Percentiles rank a stretch among this genome's conserved stretches.
These are phyloP conservation scores for Chalaropsis thielavioides DNA, from an alignment of 2,329 filamentous ascomycete genomes.

Conservation along the genomic window DNA sequence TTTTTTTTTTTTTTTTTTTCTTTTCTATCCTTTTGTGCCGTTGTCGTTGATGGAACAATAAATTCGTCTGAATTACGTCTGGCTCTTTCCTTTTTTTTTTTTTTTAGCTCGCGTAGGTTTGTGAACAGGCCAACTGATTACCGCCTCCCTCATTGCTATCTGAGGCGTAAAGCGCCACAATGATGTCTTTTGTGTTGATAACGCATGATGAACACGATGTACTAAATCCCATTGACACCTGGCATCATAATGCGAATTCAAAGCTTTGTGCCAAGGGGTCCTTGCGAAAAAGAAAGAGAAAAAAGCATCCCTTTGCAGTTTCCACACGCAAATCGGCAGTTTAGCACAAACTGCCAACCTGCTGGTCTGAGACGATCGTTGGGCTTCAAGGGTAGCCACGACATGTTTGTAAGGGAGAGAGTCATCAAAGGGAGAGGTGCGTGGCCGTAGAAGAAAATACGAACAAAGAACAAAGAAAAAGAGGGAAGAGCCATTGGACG, in stretches of 20 bases:
- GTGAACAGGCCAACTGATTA: neutral
- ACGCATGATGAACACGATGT: neutral
- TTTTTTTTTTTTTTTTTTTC: too few species aligned
- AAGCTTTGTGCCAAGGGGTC: neutral
- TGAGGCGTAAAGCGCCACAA: neutral
- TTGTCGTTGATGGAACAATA: too few species aligned
- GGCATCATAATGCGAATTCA: neutral
- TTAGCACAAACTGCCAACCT: neutral
- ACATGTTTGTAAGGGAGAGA: neutral
- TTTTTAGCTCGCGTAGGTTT: neutral
- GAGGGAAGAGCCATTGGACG: neutral
- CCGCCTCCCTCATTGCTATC: neutral
- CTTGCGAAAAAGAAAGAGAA: neutral
- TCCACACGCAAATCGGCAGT: neutral
- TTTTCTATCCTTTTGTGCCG: too few species aligned
- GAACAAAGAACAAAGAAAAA: neutral
- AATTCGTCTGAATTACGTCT: too few species aligned
- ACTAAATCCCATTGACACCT: neutral
- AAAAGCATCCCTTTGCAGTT: too few species aligned
- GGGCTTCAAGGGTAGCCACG: neutral
- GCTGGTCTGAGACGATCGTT: neutral
- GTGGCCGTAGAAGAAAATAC: neutral
- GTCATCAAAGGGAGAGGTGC: neutral
- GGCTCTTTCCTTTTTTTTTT: too few species aligned
- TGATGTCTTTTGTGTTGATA: neutral